These are phyloP conservation scores for Brassica juncea DNA, from an alignment of 345 rosid species.

Conservation along the genomic window DNA sequence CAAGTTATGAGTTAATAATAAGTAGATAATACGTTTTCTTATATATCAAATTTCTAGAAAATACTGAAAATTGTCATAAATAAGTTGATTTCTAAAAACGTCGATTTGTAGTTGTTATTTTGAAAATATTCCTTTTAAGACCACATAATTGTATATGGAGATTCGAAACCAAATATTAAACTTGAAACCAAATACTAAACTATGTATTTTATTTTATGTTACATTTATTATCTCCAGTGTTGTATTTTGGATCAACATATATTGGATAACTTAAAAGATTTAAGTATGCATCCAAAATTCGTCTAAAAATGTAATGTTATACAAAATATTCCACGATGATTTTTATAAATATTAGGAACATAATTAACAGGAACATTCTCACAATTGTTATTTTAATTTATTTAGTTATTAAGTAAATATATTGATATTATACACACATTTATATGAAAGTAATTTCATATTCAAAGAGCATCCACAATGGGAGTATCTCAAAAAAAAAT, in stretches of 20 bases:
- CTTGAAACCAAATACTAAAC: neutral
- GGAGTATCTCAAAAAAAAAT: neutral
- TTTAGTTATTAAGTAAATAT: no score
- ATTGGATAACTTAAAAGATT: no score
- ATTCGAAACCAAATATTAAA: neutral
- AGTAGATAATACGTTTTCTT: neutral
- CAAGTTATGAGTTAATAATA: neutral
- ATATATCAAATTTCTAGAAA: no score
- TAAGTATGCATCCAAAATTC: neutral
- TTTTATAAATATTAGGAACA: neutral
- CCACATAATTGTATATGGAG: neutral
- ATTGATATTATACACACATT: no score
- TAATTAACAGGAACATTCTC: neutral
- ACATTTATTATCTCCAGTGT: neutral
- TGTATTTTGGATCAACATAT: neutral
- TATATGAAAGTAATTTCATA: no score
- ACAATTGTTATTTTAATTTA: no score
- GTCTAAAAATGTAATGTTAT: no score
- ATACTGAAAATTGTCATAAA: neutral
- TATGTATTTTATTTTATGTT: no score
- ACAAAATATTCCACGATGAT: neutral
- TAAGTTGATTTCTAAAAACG: neutral
- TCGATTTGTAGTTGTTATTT: neutral
- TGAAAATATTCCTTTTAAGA: neutral
- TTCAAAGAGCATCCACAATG: neutral